Evolutionary conservation across 2,329 filamentous ascomycete genomes (phyloP), one percentile per base, ranked within the genome.

Genomic region (Fusarium clavum): DNA sequence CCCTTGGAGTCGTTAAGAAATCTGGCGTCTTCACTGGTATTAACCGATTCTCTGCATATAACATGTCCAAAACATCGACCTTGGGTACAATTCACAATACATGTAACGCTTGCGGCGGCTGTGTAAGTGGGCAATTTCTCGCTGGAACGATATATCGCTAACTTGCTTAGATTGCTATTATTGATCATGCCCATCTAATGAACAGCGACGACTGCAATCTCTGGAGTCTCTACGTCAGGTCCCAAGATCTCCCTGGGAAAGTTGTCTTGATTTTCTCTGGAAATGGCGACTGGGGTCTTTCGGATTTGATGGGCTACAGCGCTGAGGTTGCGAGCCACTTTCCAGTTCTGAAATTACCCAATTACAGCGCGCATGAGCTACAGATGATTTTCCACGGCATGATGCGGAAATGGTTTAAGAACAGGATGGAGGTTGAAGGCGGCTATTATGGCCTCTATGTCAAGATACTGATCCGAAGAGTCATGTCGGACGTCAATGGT

Each of bases 301-400:
- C 85, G 0, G 92, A 90, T 69, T 87, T 91, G 0, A 87, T 94
- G 49, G 91, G 91, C 0, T 81, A 87, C 29, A 80, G 70, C 58
- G 71, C 58, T 81, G 41, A 81, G 30, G 73, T 78, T 30, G 62
- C 71, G 7, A 75, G 73, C 27, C 74, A 77, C 41, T 73, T 78
- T 49, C 74, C 70, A 3, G 53, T 73, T 24, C 53, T 94, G 61
- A 83, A 87, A 45, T 92, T 94, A 66, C 80, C 85, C 0, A 91
- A 94, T 76, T 94, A 92, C 72, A 81, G 81, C 0, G 88, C 93
- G 58, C 73, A 79, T 0, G 89, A 94, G 68, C 81, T 94, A 0
- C 82, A 87, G 22, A 71, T 75, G 0, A 92, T 94, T 20, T 78
- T 93, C 3, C 78, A 82, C 18, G 79, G 83, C 16, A 82, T 84